Base-by-base conservation (phyloP, 2,329 filamentous ascomycete genomes). In the Colletotrichum sp. region DNA sequence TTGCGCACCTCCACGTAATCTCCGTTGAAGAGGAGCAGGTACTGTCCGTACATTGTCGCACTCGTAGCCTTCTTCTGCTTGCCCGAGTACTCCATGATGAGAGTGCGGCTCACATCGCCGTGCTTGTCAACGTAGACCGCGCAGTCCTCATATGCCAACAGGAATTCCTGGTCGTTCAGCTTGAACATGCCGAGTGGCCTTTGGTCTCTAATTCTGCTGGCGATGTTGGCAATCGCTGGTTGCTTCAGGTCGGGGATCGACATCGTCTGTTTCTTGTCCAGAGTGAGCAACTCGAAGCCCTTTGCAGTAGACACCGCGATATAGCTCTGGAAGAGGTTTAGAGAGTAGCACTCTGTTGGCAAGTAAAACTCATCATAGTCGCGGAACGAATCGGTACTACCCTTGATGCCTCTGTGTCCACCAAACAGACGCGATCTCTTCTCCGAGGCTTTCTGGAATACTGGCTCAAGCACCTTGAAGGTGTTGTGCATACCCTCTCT, bases 351-450 rank as follows among this genome's bases (percentile, higher is more conserved):
- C 83, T 99, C 98, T 4, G 95, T 94, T 0, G 97, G 97, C 80
- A 99, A 96, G 86, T 99, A 99, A 86, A 99, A 99, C 80, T 99
- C 97, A 86, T 99, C 97, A 83, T 96, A 99, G 82, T 99, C 97
- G 78, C 97, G 94, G 92, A 99, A 99, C 80, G 96, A 96, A 80
- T 99, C 97, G 0, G 96, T 98, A 76, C 91, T 93, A 25, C 95
- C 95, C 34, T 90, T 89, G 12, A 91, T 90, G 15, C 87, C 85
- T 75, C 87, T 87, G 22, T 92, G 93, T 78, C 88, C 85, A 52
- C 91, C 89, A 78, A 93, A 93, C 16, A 93, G 83, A 11, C 95
- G 92, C 6, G 92, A 91, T 80, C 93, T 95, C 87, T 95, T 96
- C 82, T 98, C 95, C 0, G 95, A 93, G 1, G 96, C 94, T 83